Evolutionary conservation across 2,329 filamentous ascomycete genomes (phyloP).

Genomic region (Ophiocordyceps camponoti-saundersi): DNA sequence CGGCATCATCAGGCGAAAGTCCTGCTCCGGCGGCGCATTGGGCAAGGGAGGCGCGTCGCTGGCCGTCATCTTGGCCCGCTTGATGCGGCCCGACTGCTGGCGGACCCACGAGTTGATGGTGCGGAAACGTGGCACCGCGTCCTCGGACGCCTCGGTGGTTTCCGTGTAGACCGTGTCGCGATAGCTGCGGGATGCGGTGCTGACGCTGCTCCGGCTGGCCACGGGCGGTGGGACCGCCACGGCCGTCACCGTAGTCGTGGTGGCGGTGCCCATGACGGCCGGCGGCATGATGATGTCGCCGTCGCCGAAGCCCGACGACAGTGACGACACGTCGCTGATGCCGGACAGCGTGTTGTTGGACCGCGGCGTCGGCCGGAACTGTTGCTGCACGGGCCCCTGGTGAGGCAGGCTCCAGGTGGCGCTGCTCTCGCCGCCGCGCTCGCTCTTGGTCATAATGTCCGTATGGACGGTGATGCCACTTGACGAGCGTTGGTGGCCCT

Average conservation of each 20-base stretch:
- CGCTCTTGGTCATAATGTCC: slow-evolving; percentile 2
- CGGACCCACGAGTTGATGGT: slow-evolving; percentile 47
- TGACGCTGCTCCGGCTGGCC: slow-evolving; percentile 2
- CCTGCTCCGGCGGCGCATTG: slow-evolving; percentile 24
- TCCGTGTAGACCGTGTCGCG: slow-evolving; percentile 36
- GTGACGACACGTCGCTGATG: slow-evolving; percentile 36
- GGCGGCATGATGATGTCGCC: slow-evolving; percentile 35
- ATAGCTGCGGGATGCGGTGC: slow-evolving; percentile 1
- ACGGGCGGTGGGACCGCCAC: slow-evolving; percentile 1
- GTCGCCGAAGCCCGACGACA: slow-evolving; percentile 49
- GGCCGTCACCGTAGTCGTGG: slow-evolving; percentile 4
- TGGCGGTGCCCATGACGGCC: slow-evolving; percentile 1
- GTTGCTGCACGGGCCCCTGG: slow-evolving; percentile 1
- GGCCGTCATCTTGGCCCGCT: slow-evolving; percentile 23
- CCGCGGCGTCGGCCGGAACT: slow-evolving; percentile 3
- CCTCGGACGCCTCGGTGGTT: slow-evolving; percentile 33
- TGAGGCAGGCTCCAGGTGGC: neutral
- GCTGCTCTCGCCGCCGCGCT: neutral
- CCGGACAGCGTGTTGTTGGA: slow-evolving; percentile 11
- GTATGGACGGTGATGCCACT: slow-evolving; percentile 4
- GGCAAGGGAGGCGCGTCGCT: slow-evolving; percentile 22
- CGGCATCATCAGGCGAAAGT: slow-evolving; percentile 32
- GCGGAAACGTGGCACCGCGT: slow-evolving; percentile 37
- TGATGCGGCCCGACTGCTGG: slow-evolving; percentile 40
- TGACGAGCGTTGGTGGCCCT: neutral